A percentile compares a stretch with the other conserved stretches of the same genome.
Conservation (phyloP, 495 filamentous ascomycete species). For the Xylaria acuta region DNA sequence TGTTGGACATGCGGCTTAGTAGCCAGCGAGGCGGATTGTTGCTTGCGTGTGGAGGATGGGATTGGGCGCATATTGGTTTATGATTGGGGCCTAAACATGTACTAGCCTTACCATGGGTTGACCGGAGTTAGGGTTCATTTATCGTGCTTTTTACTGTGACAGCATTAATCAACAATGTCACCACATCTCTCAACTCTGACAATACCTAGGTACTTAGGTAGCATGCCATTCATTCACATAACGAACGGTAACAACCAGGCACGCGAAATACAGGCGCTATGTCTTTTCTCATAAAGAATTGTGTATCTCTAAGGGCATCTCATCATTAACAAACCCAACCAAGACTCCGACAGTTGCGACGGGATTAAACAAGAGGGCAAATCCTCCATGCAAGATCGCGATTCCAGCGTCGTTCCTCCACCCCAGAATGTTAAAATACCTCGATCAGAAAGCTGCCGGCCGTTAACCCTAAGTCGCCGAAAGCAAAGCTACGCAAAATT, state of each 20-base stretch:
- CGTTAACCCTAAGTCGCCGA: not conserved
- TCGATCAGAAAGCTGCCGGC: not conserved
- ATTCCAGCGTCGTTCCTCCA: slow-evolving; percentile 16
- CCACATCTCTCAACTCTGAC: not conserved
- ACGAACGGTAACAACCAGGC: not conserved
- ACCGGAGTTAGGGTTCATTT: not conserved
- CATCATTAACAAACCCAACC: slow-evolving; percentile 21
- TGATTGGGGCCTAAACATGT: not conserved
- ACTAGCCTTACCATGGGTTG: not conserved
- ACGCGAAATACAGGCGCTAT: not conserved
- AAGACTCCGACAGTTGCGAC: slow-evolving; percentile 30
- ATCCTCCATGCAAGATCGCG: slow-evolving; percentile 27
- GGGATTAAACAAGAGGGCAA: slow-evolving; percentile 29
- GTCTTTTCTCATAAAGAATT: slow-evolving; percentile 1
- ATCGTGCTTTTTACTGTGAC: not conserved
- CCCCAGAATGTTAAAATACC: slow-evolving; percentile 9
- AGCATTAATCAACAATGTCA: not conserved
- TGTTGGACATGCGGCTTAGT: not conserved
- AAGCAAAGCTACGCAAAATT: not conserved
- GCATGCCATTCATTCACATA: not conserved
- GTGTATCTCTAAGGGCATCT: slow-evolving; percentile 18
- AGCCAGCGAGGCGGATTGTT: not conserved
- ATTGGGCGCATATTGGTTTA: not conserved
- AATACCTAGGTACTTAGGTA: too few relatives aligned
- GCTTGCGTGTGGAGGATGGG: not conserved